These are phyloP conservation scores for Ocimum tenuiflorum DNA, from an alignment of 257 asterid species.

Conservation along the genomic window DNA sequence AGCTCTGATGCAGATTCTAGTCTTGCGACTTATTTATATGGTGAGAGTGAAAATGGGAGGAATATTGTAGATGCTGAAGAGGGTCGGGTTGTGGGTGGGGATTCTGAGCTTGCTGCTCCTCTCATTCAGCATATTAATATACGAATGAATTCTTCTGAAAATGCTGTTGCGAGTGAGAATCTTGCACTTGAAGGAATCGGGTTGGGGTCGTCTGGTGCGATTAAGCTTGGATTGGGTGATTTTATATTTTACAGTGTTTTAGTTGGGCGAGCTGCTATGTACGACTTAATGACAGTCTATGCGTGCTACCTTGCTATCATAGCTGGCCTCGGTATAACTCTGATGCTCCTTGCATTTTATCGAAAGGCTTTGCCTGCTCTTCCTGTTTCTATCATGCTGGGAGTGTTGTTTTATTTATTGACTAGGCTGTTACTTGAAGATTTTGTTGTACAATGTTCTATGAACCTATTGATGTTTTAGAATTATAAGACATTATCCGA, in stretches of 20 bases:
- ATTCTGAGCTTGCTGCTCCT: slow-evolving; percentile 69
- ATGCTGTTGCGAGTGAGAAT: slow-evolving; percentile 32
- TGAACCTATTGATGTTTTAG: slow-evolving; percentile 83
- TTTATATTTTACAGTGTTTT: slow-evolving; percentile 91
- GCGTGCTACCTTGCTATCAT: slow-evolving; percentile 94
- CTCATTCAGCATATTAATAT: slow-evolving; percentile 55
- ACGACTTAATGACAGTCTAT: slow-evolving; percentile 86
- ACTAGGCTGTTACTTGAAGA: slow-evolving; percentile 77
- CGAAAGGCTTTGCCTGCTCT: slow-evolving; percentile 97
- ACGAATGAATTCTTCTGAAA: slow-evolving; percentile 38
- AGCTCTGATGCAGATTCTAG: slow-evolving; percentile 9
- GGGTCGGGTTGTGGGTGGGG: slow-evolving; percentile 28
- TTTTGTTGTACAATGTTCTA: slow-evolving; percentile 78
- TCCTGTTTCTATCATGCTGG: slow-evolving; percentile 75
- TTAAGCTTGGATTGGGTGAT: slow-evolving; percentile 92
- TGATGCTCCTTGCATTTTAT: slow-evolving; percentile 75
- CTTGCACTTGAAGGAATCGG: slow-evolving; percentile 76
- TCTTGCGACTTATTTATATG: background rate
- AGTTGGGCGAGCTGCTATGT: slow-evolving; percentile 96
- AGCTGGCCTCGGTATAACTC: slow-evolving; percentile 86
- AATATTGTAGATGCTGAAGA: slow-evolving; percentile 37
- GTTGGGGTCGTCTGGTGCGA: slow-evolving; percentile 86
- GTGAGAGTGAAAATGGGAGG: slow-evolving; percentile 31
- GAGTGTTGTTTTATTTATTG: slow-evolving; percentile 76
- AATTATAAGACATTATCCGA: slow-evolving; percentile 4